Base-by-base conservation (phyloP, 2,329 filamentous ascomycete species). In the Xylariaceae sp. region DNA sequence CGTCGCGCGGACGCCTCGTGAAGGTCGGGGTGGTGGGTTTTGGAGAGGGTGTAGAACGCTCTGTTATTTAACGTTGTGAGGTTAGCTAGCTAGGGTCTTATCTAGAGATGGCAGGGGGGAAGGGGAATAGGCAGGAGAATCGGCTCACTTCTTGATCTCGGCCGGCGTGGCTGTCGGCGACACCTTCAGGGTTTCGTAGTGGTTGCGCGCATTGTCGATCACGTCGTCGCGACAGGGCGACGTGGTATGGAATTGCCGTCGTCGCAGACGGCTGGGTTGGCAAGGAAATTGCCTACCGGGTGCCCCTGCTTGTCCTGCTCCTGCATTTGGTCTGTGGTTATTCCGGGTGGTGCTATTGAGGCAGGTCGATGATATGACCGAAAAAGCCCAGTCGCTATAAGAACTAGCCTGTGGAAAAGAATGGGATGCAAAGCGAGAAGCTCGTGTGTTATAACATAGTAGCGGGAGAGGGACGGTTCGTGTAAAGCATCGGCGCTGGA, bases 11-110 rank as follows among this genome's bases (percentile, higher is more conserved):
- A 17, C 1, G 31, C 21, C 3, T 74, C 86, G 70, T 97, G 94
- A 59, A 81, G 80, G 71, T 98, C 92, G 1, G 92, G 92, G 64
- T 98, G 92, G 73, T 95, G 83, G 38, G 75, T 68, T 66, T 96
- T 94, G 57, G 88, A 95, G 60, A 97, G 85, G 45, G 74, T 66
- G 73, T 96, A 97, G 76, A 96, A 98, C 51, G 78, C 78, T 55
- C 76, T 81, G 41, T 18, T 27, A 6, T 3, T 34, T 6, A 14
- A 23, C 3, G 7, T 17, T 12, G 14, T 26, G 9, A 6, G 26
- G 34, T 36, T 18, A 38, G 43, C 16, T n/a, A n/a, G n/a, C n/a
- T n/a, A n/a, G n/a, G n/a, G n/a, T 18, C 5, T 29, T 30, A 30
- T 15, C 5, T 34, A 2, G 6, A 35, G 36, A 16, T 34, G 18